phyloP scores from a whole-genome alignment of 2,329 filamentous ascomycete genomes.

The Chrysoporthe cubensis region DNA sequence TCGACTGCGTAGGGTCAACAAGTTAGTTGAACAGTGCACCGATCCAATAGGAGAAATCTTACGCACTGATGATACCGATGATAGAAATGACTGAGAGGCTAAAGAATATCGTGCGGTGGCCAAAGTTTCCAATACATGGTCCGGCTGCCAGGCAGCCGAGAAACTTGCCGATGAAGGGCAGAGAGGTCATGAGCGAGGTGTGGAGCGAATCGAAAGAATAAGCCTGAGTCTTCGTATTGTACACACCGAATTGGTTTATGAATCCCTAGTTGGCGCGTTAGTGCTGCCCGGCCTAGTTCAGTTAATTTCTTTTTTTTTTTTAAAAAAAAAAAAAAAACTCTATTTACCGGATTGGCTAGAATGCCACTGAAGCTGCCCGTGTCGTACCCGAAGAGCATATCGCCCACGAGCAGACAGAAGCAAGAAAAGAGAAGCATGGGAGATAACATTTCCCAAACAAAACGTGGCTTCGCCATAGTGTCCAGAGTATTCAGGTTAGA shows the following conservation, averaged over 20 bases:
- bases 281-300: too few species aligned
- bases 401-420: slow-evolving; percentile 32
- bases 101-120: slow-evolving; percentile 29
- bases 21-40: too few species aligned
- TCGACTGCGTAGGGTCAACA: slow-evolving; percentile 26
- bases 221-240: neutral
- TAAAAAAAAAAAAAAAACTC: too few species aligned
- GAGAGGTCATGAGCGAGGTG: slow-evolving; percentile 27
- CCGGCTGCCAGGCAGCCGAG: slow-evolving; percentile 30
- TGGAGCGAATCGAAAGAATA: slow-evolving; percentile 29
- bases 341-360: slow-evolving; percentile 29
- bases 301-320: too few species aligned
- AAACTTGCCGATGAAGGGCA: slow-evolving; percentile 32
- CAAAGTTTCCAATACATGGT: slow-evolving; percentile 30
- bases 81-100: too few species aligned
- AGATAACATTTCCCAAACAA: slow-evolving; percentile 20
- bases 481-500: too few species aligned
- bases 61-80: too few species aligned
- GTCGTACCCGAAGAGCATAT: slow-evolving; percentile 33
- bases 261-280: too few species aligned
- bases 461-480: neutral
- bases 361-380: slow-evolving; percentile 32
- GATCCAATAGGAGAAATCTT: too few species aligned
- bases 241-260: too few species aligned
- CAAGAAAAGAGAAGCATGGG: slow-evolving; percentile 32